Conservation (phyloP, 768 basidiomycete species). For the Candolleomyces aberdarensis region DNA sequence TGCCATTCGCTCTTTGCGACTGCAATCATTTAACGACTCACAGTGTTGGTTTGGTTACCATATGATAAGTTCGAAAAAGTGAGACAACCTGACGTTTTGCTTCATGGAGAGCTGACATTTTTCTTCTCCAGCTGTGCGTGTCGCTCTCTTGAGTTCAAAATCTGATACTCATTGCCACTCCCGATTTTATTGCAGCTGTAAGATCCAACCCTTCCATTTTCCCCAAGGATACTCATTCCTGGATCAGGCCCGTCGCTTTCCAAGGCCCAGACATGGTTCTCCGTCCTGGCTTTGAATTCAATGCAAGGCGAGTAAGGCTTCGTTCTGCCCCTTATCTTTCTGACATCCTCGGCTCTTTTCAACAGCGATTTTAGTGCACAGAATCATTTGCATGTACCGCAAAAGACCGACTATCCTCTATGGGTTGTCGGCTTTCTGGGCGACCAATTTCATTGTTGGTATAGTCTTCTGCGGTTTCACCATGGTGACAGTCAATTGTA, state of each 20-base stretch:
- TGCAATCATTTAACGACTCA: too few relatives aligned
- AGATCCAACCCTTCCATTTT: too few relatives aligned
- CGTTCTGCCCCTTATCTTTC: not conserved
- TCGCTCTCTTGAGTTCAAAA: too few relatives aligned
- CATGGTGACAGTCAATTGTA: not conserved
- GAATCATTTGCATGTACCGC: not conserved
- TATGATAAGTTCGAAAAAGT: too few relatives aligned
- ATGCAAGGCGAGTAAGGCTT: not conserved
- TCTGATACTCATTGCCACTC: too few relatives aligned
- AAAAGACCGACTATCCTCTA: conserved; percentile 1
- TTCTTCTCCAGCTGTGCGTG: too few relatives aligned
- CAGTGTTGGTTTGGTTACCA: too few relatives aligned
- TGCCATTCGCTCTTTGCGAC: too few relatives aligned
- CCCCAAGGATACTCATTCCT: too few relatives aligned
- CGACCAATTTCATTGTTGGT: not conserved
- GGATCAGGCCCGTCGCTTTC: not conserved
- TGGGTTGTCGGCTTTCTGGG: conserved; percentile 2
- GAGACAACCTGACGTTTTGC: too few relatives aligned
- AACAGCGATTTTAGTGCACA: not conserved
- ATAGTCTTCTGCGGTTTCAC: not conserved
- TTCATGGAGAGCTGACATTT: too few relatives aligned
- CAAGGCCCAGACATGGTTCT: not conserved
- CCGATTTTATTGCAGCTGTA: too few relatives aligned
- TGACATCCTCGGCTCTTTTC: not conserved
- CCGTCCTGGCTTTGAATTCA: not conserved